Conservation (phyloP, 495 filamentous ascomycete species). For the Aspergillus leporis region DNA sequence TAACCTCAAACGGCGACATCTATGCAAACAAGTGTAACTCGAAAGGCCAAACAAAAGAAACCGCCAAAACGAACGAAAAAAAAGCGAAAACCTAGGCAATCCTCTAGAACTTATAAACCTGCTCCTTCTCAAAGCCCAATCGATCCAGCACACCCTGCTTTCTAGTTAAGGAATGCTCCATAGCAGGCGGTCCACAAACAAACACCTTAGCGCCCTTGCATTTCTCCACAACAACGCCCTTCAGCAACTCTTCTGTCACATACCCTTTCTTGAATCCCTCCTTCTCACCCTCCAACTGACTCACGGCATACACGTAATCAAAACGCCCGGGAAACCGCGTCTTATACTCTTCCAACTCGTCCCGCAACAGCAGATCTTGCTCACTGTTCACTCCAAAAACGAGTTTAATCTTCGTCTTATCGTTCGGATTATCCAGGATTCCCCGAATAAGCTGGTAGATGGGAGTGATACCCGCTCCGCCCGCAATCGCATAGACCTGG, state of each 20-base stretch:
- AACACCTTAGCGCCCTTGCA: slow-evolving; percentile 58
- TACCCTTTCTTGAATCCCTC: slow-evolving; percentile 51
- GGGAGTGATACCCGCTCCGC: slow-evolving; percentile 65
- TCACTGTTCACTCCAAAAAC: slow-evolving; percentile 68
- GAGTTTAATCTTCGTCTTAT: slow-evolving; percentile 62
- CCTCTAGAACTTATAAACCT: slow-evolving; percentile 56
- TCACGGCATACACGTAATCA: slow-evolving; percentile 59
- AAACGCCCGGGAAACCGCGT: slow-evolving; percentile 57
- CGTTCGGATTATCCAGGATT: slow-evolving; percentile 61
- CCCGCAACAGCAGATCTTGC: slow-evolving; percentile 55
- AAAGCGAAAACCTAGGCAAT: too few relatives aligned
- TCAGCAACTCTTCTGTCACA: slow-evolving; percentile 56
- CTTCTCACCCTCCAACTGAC: slow-evolving; percentile 36
- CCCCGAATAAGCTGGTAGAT: slow-evolving; percentile 62
- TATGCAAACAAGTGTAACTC: too few relatives aligned
- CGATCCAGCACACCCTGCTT: slow-evolving; percentile 46
- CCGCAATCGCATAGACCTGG: slow-evolving; percentile 60
- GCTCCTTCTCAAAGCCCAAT: slow-evolving; percentile 54
- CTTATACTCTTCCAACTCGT: slow-evolving; percentile 56
- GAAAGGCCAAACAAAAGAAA: too few relatives aligned
- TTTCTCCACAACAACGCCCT: slow-evolving; percentile 43
- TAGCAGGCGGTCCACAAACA: slow-evolving; percentile 64
- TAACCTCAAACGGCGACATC: too few relatives aligned
- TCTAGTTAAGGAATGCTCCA: slow-evolving; percentile 54
- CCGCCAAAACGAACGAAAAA: too few relatives aligned